phyloP scores from a whole-genome alignment of 805 yeast species.

The Wickerhamomyces bovis region DNA sequence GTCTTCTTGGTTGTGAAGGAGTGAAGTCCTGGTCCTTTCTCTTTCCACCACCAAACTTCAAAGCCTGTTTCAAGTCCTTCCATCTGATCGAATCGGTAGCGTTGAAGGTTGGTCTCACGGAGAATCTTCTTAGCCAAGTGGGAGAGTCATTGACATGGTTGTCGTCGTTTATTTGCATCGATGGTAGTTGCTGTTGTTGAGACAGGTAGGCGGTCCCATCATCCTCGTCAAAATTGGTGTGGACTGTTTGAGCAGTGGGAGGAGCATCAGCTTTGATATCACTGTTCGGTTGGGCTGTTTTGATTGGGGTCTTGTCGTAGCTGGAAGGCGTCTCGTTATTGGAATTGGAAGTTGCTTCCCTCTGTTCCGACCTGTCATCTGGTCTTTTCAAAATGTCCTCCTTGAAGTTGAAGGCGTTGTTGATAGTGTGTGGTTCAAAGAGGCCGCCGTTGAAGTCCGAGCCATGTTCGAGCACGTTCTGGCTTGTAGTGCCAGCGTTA shows the following conservation, averaged over 20 bases:
- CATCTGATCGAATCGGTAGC: constrained; percentile 13
- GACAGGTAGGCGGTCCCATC: not conserved
- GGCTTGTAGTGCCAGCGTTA: not conserved
- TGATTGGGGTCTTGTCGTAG: constrained; percentile 7
- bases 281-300: not conserved
- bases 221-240: not conserved
- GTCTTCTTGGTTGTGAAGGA: not conserved
- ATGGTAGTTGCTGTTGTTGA: not conserved
- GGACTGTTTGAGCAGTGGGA: not conserved
- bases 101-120: constrained; percentile 9
- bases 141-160: constrained; percentile 12
- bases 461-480: not conserved
- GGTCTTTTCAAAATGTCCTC: constrained; percentile 5
- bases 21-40: constrained; percentile 3
- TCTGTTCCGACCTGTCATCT: constrained; percentile 20
- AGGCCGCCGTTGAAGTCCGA: constrained; percentile 10
- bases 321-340: not conserved
- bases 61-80: constrained; percentile 24
- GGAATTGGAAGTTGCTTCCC: not conserved
- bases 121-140: constrained; percentile 21
- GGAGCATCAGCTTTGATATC: not conserved
- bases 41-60: constrained; percentile 18
- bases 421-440: constrained; percentile 6
- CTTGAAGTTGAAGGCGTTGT: constrained; percentile 9
- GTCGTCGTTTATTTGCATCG: not conserved